phyloP scores from a whole-genome alignment of 352 stramenopile species.

The Pythium pyrilobum region DNA sequence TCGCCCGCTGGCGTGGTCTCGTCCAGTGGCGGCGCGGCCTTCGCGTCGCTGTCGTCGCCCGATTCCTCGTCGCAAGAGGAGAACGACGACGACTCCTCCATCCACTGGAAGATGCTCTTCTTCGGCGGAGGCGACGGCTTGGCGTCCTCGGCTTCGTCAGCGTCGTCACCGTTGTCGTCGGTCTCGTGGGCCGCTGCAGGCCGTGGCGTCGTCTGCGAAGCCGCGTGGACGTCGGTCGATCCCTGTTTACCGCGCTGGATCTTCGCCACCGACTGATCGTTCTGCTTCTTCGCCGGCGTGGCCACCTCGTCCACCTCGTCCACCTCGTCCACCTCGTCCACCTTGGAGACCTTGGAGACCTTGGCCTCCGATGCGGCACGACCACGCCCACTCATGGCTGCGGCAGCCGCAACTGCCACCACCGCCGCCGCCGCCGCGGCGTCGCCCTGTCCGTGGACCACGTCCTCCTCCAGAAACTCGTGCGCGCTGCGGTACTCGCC shows the following conservation, averaged over 20 bases:
- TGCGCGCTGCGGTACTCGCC: slow-evolving; percentile 89
- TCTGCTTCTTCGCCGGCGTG: too few species aligned
- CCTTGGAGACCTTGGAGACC: too few species aligned
- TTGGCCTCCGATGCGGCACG: too few species aligned
- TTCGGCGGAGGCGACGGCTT: slow-evolving; percentile 10
- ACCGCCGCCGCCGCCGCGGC: not conserved
- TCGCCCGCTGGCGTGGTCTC: not conserved
- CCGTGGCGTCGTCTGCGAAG: too few species aligned
- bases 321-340: too few species aligned
- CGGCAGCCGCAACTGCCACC: not conserved
- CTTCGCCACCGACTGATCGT: too few species aligned
- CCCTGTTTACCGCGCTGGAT: too few species aligned
- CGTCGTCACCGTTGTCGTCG: not conserved
- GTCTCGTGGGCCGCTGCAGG: not conserved
- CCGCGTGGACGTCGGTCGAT: too few species aligned
- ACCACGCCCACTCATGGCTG: not conserved
- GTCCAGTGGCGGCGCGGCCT: not conserved
- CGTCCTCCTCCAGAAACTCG: slow-evolving; percentile 70
- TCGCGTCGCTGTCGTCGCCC: too few species aligned
- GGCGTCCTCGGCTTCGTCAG: not conserved
- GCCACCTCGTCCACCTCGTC: too few species aligned
- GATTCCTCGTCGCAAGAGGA: too few species aligned
- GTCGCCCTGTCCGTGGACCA: slow-evolving; percentile 30
- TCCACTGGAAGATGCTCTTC: slow-evolving; percentile 33
- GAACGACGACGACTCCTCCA: slow-evolving; percentile 14